phyloP scores from a whole-genome alignment of 495 filamentous ascomycete species.

The Talaromyces thailandensis region DNA sequence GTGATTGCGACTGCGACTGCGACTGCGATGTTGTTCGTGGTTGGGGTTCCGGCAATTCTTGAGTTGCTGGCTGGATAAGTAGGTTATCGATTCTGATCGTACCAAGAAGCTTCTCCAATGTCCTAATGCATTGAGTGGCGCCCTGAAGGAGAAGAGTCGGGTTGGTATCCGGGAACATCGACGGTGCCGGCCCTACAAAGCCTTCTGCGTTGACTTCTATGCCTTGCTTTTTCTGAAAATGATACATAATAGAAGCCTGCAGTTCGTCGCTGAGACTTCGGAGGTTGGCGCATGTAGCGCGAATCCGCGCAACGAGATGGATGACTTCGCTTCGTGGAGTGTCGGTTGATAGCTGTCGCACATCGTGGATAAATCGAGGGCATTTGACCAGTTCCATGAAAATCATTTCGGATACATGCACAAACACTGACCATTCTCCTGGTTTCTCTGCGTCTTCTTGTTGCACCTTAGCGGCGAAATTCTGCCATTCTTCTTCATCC shows the following conservation, averaged over 20 bases:
- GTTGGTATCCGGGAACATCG: slow-evolving; percentile 21
- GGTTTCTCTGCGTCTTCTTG: slow-evolving; percentile 22
- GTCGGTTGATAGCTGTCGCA: neutral
- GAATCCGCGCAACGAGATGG: slow-evolving; percentile 12
- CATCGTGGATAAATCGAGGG: slow-evolving; percentile 10
- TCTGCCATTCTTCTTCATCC: slow-evolving; percentile 24
- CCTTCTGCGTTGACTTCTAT: slow-evolving; percentile 5
- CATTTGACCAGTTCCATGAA: slow-evolving; percentile 20
- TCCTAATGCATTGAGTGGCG: slow-evolving; percentile 13
- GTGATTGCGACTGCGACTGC: neutral
- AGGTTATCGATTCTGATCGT: neutral
- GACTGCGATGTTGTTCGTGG: neutral
- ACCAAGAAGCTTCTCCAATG: slow-evolving; percentile 1
- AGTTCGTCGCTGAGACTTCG: slow-evolving; percentile 21
- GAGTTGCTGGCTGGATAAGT: neutral
- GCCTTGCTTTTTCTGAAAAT: slow-evolving; percentile 7
- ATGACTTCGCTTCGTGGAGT: slow-evolving; percentile 6
- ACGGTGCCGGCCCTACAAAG: slow-evolving; percentile 21
- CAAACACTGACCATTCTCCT: slow-evolving; percentile 18
- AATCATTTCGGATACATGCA: slow-evolving; percentile 13
- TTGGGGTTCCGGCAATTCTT: neutral
- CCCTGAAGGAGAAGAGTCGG: slow-evolving; percentile 17
- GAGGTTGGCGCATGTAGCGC: slow-evolving; percentile 16
- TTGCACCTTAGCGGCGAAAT: slow-evolving; percentile 19
- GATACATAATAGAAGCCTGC: slow-evolving; percentile 16